These are phyloP conservation scores for Lipomyces anomalus DNA, from an alignment of 805 yeast genomes.

Conservation along the genomic window DNA sequence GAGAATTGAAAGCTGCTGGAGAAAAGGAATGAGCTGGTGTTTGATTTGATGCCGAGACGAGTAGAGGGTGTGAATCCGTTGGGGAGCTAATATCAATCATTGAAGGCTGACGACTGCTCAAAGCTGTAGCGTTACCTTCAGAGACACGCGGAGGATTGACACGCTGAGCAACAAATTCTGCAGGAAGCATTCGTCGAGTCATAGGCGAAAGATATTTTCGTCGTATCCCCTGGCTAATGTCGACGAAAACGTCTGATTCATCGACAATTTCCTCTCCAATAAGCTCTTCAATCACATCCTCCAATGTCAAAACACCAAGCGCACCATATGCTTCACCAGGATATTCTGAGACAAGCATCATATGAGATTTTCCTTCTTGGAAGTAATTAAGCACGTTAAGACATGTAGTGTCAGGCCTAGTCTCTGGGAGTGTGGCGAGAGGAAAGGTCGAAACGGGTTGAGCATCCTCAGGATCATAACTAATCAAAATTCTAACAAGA, in stretches of 20 bases:
- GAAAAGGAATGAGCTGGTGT: not conserved
- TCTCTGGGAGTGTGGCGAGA: constrained; percentile 92
- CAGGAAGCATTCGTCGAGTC: constrained; percentile 22
- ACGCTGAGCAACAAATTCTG: constrained; percentile 19
- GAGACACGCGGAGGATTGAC: not conserved
- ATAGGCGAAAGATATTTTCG: constrained; percentile 40
- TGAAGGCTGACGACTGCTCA: too few species aligned
- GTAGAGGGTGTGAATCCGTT: not conserved
- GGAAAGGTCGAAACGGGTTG: constrained; percentile 90
- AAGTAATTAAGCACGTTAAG: constrained; percentile 89
- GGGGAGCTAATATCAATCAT: not conserved
- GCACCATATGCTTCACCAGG: constrained; percentile 82
- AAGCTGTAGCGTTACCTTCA: constrained; percentile 2
- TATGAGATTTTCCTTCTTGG: constrained; percentile 96
- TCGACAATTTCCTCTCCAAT: constrained; percentile 98
- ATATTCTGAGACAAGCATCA: constrained; percentile 82
- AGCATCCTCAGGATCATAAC: constrained; percentile 95
- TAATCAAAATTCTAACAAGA: constrained; percentile 81
- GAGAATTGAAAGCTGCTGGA: not conserved
- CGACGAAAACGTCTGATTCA: constrained; percentile 89
- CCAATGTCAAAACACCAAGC: constrained; percentile 84
- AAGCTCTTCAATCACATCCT: constrained; percentile 96
- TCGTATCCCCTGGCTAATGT: constrained; percentile 80
- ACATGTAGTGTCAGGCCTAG: constrained; percentile 86
- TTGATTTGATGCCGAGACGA: not conserved